phyloP scores from a whole-genome alignment of 2,329 filamentous ascomycete species.

The Amauroascus verrucosus region DNA sequence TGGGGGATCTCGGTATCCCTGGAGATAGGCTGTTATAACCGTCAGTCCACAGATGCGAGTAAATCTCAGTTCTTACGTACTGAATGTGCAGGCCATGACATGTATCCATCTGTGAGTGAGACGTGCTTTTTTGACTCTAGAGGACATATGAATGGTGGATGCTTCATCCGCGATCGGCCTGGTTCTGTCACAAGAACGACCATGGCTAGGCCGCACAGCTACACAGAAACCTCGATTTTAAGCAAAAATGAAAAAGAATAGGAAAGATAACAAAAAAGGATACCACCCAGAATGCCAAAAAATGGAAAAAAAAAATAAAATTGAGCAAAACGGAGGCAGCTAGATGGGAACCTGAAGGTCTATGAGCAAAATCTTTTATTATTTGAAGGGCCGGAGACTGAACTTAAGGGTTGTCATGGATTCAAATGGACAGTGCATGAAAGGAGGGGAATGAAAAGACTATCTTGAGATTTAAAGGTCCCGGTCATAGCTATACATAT shows the following conservation, averaged over 20 bases:
- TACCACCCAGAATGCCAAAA: neutral
- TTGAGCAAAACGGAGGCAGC: neutral
- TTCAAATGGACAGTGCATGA: neutral
- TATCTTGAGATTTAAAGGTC: neutral
- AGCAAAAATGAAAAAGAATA: neutral
- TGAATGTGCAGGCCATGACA: neutral
- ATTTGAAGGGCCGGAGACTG: neutral
- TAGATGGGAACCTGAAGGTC: neutral
- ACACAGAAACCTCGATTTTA: neutral
- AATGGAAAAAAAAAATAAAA: too few species aligned
- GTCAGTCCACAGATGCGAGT: neutral
- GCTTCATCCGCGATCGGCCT: neutral
- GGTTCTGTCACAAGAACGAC: neutral
- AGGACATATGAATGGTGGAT: neutral
- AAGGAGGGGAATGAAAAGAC: neutral
- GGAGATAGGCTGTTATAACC: neutral
- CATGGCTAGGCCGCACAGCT: neutral
- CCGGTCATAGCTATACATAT: neutral
- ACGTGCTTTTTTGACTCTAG: neutral
- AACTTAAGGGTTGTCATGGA: neutral
- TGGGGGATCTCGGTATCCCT: neutral
- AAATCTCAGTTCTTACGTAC: neutral
- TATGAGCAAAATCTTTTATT: neutral
- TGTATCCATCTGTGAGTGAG: neutral
- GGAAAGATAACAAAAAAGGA: too few species aligned